These are phyloP conservation scores for Ogataea pilisensis DNA, from an alignment of 805 yeast species.

Conservation along the genomic window DNA sequence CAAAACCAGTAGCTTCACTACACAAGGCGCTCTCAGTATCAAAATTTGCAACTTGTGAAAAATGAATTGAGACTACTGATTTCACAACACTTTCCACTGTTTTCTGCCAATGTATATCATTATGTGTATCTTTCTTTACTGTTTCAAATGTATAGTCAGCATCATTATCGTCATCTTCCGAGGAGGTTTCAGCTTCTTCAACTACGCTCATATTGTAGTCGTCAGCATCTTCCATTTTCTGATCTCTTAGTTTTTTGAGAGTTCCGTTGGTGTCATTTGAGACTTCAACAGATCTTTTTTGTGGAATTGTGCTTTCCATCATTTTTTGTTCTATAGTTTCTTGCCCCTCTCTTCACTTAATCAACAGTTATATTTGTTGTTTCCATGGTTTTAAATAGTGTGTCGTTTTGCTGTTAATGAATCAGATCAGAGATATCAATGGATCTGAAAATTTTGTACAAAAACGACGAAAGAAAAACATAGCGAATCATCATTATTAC, in stretches of 20 bases:
- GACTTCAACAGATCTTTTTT: constrained; percentile 10
- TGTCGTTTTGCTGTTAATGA: too few relatives aligned
- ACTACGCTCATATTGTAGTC: too few relatives aligned
- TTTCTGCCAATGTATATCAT: constrained; percentile 61
- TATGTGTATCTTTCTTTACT: constrained; percentile 4
- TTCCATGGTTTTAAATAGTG: too few relatives aligned
- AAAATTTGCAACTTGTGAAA: constrained; percentile 79
- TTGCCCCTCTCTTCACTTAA: too few relatives aligned
- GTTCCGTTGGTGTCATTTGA: not conserved
- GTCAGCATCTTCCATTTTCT: too few relatives aligned
- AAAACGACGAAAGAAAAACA: not conserved
- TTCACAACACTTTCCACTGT: constrained; percentile 80
- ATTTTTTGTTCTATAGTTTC: too few relatives aligned
- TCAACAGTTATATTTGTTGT: too few relatives aligned
- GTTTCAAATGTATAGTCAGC: constrained; percentile 8
- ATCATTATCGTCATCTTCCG: constrained; percentile 8
- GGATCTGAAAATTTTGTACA: constrained; percentile 1
- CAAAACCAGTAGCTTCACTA: constrained; percentile 93
- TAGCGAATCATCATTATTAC: not conserved
- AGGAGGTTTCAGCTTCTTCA: constrained; percentile 1
- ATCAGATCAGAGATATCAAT: too few relatives aligned
- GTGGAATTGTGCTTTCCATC: constrained; percentile 6
- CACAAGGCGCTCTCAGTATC: constrained; percentile 80
- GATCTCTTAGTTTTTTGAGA: constrained; percentile 6
- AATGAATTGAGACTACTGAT: constrained; percentile 85